Evolutionary conservation across 148 eudicot species (phyloP).

Genomic region (Fagopyrum homotropicum): DNA sequence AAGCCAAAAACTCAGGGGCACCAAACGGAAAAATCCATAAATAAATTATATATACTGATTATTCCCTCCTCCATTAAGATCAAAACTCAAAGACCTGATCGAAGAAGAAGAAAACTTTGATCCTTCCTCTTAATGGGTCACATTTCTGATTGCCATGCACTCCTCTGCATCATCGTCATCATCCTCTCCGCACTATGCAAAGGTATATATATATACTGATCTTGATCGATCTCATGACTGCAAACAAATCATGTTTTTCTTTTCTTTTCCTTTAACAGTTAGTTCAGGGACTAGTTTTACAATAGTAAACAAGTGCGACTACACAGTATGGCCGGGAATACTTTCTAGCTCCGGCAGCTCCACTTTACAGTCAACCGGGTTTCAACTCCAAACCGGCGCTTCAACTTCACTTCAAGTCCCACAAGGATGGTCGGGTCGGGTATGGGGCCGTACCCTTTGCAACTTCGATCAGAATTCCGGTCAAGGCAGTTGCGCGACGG

Average conservation of each 20-base stretch:
- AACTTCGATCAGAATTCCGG: conserved; percentile 49
- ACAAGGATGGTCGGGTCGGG: conserved; percentile 85
- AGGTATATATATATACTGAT: not conserved
- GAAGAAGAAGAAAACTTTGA: not conserved
- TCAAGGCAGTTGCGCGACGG: conserved; percentile 56
- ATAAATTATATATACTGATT: not conserved
- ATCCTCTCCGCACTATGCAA: conserved; percentile 6
- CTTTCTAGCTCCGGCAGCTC: conserved; percentile 46
- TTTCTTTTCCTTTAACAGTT: not conserved
- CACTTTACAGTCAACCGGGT: conserved; percentile 50
- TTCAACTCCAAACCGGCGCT: conserved; percentile 40
- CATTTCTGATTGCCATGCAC: not conserved
- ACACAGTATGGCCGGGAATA: conserved; percentile 71
- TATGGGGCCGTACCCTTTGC: conserved; percentile 81
- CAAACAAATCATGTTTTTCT: not conserved
- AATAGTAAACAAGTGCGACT: conserved; percentile 60
- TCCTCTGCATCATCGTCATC: conserved; percentile 1
- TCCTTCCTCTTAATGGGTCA: not conserved
- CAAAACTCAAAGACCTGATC: not conserved
- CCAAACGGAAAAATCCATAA: too few relatives aligned
- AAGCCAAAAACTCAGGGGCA: too few relatives aligned
- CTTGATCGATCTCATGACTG: not conserved
- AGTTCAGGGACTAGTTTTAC: conserved; percentile 47
- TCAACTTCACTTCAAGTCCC: conserved; percentile 56
- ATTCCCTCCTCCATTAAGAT: not conserved